These are phyloP conservation scores for Paxillus rubicundulus DNA, from an alignment of 768 basidiomycete species.

Conservation along the genomic window DNA sequence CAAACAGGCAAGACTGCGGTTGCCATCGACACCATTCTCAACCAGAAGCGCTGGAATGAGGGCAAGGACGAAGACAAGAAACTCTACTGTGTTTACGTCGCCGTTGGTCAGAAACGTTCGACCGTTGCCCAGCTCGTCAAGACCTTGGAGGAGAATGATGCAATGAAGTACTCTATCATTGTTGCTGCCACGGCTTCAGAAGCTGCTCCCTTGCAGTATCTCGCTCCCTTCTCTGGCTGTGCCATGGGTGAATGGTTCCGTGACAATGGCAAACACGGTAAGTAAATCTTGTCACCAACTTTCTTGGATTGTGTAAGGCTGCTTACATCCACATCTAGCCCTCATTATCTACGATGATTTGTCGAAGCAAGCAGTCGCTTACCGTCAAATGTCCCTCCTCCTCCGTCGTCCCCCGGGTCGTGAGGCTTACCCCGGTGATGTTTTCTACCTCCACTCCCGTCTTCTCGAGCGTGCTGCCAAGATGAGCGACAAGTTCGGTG, in stretches of 20 bases:
- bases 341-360: slow-evolving; percentile 99
- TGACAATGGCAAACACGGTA: slow-evolving; percentile 99
- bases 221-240: slow-evolving; percentile 99
- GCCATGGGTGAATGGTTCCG: slow-evolving; percentile 99
- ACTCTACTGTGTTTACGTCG: slow-evolving; percentile 99
- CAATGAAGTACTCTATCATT: slow-evolving; percentile 99
- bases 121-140: slow-evolving; percentile 99
- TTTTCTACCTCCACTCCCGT: slow-evolving; percentile 99
- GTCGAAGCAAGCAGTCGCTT: slow-evolving; percentile 99
- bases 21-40: slow-evolving; percentile 99
- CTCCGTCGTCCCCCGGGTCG: slow-evolving; percentile 99
- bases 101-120: slow-evolving; percentile 98
- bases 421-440: slow-evolving; percentile 99
- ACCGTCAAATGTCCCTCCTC: slow-evolving; percentile 99
- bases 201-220: slow-evolving; percentile 98
- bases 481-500: slow-evolving; percentile 99
- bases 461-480: slow-evolving; percentile 99
- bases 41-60: slow-evolving; percentile 99
- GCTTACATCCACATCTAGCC: slow-evolving; percentile 43
- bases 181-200: slow-evolving; percentile 99
- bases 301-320: background rate
- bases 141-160: slow-evolving; percentile 99
- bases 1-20: slow-evolving; percentile 99
- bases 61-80: slow-evolving; percentile 96
- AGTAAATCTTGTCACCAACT: slow-evolving; percentile 20